Evolutionary conservation across 129 eudicot genomes (phyloP), one percentile per base, ranked within the genome.

Genomic region (Tagetes erecta): DNA sequence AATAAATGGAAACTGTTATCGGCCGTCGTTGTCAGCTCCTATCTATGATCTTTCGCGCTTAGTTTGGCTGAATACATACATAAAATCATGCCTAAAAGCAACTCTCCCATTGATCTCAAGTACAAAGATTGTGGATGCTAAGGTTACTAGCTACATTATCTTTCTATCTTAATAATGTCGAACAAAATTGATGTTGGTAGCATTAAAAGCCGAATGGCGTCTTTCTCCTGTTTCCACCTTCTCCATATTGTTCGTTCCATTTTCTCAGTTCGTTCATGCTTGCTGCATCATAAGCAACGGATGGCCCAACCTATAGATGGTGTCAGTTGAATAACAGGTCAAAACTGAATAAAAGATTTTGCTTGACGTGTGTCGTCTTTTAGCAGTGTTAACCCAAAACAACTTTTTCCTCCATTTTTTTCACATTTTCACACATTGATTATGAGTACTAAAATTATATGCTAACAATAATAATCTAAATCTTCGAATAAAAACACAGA

Each of bases 181-280:
- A 57, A 56, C 67, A 77, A 78, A 78, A 50, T 13, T 36, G 34
- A 71, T 38, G 13, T 14, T 14, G 69, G 69, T 14, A 37, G 70
- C 63, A 65, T 85, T 76, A 86, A 68, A 94, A 94, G 30, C 99
- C 97, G 37, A 94, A 94, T 27, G 93, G 96, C 0, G 99, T 85
- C 38, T 86, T 90, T 80, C 74, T 85, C 81, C 99, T 80, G 81
- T 93, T 94, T 82, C 97, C 99, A 27, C 99, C 99, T 86, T 91
- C 97, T 36, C 99, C 99, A 31, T 91, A 94, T 57, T 88, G 99
- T 13, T 94, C 99, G 64, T 94, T 94, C 99, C 99, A 94, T 83
- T 94, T 90, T 62, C 99, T 78, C 75, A 94, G 83, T 84, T 94
- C 97, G 53, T 91, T 91, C 99, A 90, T 88, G 84, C 97, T 91